A percentile compares a stretch with the other conserved stretches of the same genome.
Conservation (phyloP, 2,329 filamentous ascomycete species). For the Aspergillus sergii region DNA sequence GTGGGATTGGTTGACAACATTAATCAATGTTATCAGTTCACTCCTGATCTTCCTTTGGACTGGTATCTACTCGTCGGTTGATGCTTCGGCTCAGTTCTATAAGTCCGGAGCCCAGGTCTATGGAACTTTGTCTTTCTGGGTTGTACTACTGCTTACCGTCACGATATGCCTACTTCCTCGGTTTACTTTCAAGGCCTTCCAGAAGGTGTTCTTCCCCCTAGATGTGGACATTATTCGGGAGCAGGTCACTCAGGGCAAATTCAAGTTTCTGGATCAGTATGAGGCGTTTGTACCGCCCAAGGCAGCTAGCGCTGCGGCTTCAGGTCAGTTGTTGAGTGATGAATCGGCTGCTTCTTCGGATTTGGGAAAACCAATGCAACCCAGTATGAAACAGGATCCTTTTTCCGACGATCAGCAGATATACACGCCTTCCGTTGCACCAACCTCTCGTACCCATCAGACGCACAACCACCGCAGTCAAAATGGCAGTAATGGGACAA, state of each 20-base stretch:
- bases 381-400: constrained; percentile 60
- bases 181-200: constrained; percentile 81
- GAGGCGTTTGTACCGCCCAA: constrained; percentile 56
- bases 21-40: constrained; percentile 80
- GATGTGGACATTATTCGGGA: constrained; percentile 97
- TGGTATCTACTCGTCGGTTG: constrained; percentile 74
- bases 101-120: constrained; percentile 78
- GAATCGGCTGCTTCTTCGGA: constrained; percentile 44
- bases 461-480: constrained; percentile 83
- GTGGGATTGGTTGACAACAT: constrained; percentile 94
- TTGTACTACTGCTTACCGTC: constrained; percentile 74
- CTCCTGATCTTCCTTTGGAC: constrained; percentile 95
- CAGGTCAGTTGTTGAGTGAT: constrained; percentile 41
- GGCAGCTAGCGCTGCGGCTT: constrained; percentile 41
- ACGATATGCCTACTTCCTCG: constrained; percentile 84
- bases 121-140: constrained; percentile 82
- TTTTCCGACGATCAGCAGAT: constrained; percentile 88
- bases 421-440: constrained; percentile 85
- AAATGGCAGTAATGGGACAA: constrained; percentile 91
- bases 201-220: constrained; percentile 91
- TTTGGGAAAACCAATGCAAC: constrained; percentile 53
- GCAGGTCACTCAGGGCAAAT: constrained; percentile 81
- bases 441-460: constrained; percentile 73
- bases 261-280: constrained; percentile 68
- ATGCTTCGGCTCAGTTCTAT: constrained; percentile 68